These are phyloP conservation scores for Halophytophthora polymorphica DNA, from an alignment of 352 stramenopile genomes.

Conservation along the genomic window DNA sequence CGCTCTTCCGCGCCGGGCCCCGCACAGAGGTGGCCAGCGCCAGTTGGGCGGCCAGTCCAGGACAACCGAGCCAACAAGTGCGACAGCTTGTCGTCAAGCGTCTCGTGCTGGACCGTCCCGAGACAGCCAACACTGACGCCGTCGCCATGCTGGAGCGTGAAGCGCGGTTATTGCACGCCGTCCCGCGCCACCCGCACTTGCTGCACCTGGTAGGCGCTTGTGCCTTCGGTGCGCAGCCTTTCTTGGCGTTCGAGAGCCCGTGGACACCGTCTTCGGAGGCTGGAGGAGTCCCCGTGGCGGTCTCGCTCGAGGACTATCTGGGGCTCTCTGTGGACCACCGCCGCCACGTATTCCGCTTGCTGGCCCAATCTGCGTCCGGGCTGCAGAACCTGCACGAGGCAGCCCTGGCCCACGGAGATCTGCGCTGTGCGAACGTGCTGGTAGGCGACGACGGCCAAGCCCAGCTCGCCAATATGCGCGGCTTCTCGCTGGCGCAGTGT, in stretches of 20 bases:
- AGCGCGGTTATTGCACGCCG: conserved; percentile 31
- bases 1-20: conserved; percentile 24
- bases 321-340: conserved; percentile 37
- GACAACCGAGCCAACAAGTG: conserved; percentile 19
- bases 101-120: conserved; percentile 13
- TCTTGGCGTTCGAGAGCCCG: conserved; percentile 51
- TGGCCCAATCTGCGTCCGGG: conserved; percentile 45
- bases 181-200: conserved; percentile 47
- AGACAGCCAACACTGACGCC: conserved; percentile 10
- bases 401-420: conserved; percentile 41
- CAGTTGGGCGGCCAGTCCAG: conserved; percentile 24
- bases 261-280: conserved; percentile 20
- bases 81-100: conserved; percentile 48
- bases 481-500: conserved; percentile 29
- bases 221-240: conserved; percentile 38
- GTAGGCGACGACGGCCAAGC: conserved; percentile 57
- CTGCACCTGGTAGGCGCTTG: conserved; percentile 56
- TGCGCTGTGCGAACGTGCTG: conserved; percentile 56
- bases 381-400: conserved; percentile 56
- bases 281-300: conserved; percentile 17
- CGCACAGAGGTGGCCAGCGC: conserved; percentile 29
- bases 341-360: conserved; percentile 33
- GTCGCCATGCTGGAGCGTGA: conserved; percentile 36
- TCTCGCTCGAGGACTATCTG: conserved; percentile 58
- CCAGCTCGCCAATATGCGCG: conserved; percentile 47